Evolutionary conservation across 2,329 filamentous ascomycete genomes (phyloP).

Genomic region (Diaporthe sp.): DNA sequence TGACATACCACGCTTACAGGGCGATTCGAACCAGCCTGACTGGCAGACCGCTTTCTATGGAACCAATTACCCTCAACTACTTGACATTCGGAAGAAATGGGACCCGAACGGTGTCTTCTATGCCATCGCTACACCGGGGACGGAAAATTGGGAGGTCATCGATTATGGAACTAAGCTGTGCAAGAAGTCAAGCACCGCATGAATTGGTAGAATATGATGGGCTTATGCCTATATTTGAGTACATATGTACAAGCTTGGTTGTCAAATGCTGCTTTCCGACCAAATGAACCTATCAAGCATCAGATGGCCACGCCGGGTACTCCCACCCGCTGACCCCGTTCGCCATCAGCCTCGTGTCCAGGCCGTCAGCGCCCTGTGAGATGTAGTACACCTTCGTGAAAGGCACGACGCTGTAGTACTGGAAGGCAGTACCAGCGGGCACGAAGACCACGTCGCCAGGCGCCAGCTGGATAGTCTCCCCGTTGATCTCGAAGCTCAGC

Average conservation of each 20-base stretch:
- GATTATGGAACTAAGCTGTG: constrained; percentile 48
- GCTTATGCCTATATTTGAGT: too few relatives aligned
- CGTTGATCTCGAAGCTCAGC: constrained; percentile 39
- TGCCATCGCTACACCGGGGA: constrained; percentile 45
- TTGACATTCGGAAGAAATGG: constrained; percentile 47
- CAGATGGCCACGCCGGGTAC: constrained; percentile 30
- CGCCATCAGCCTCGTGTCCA: constrained; percentile 39
- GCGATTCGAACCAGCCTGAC: constrained; percentile 49
- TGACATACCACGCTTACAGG: constrained; percentile 41
- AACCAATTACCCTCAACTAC: constrained; percentile 38
- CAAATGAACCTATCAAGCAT: not conserved
- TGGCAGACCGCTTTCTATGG: constrained; percentile 30
- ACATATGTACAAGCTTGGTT: not conserved
- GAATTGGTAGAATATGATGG: too few relatives aligned
- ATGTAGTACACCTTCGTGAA: constrained; percentile 44
- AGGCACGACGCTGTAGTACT: constrained; percentile 38
- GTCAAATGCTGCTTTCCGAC: too few relatives aligned
- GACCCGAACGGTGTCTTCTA: constrained; percentile 46
- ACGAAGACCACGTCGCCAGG: constrained; percentile 41
- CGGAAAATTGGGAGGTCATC: constrained; percentile 49
- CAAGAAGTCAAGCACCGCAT: too few relatives aligned
- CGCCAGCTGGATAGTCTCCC: constrained; percentile 38
- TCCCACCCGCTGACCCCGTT: constrained; percentile 33
- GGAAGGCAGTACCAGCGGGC: constrained; percentile 37
- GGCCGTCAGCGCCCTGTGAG: constrained; percentile 38